Evolutionary conservation across 129 eudicot genomes (phyloP), one percentile per base, ranked within the genome.

Genomic region (Ambrosia trifida): DNA sequence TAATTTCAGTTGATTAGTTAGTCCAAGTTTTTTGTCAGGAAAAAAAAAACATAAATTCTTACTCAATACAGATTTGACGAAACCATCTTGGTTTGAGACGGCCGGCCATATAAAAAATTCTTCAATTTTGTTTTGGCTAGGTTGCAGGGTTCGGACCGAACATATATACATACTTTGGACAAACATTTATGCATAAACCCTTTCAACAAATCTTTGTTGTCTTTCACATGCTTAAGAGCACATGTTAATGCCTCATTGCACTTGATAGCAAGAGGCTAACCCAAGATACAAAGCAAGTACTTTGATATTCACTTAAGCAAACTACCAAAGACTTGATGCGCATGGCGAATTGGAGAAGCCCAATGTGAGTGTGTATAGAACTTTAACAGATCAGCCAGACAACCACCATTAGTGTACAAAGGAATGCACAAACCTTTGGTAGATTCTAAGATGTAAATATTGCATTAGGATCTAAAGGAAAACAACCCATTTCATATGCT

Each of bases 301-400:
- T 68, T 68, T 49, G 9, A 31, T 19, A 30, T 50, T 51, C 62
- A 8, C 62, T 51, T 31, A 18, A 52, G 19, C 63, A 69, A 69
- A 46, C 51, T 31, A 69, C 7, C 73, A 69, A 69, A 69, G 50
- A 33, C 18, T 32, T 69, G 64, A 62, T 51, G 62, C 28, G 62
- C 28, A 24, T 68, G 62, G 47, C n/a, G n/a, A 50, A 1, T 24
- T 31, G 32, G 13, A 30, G 24, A 32, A 46, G 59, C 72, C 43
- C 44, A 28, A 47, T 47, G 5, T 5, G 9, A 11, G 46, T 46
- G 35, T 43, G 35, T 14, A 69, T 12, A 53, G n/a, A 40, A 11
- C 56, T 4, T 4, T 9, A 31, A 40, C 41, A 30, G 40, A 64
- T 4, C 14, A 60, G 16, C 17, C 3, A 60, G 14, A 46, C 16